These are phyloP conservation scores for Lipomyces sp. DNA, from an alignment of 805 yeast species.

Conservation along the genomic window DNA sequence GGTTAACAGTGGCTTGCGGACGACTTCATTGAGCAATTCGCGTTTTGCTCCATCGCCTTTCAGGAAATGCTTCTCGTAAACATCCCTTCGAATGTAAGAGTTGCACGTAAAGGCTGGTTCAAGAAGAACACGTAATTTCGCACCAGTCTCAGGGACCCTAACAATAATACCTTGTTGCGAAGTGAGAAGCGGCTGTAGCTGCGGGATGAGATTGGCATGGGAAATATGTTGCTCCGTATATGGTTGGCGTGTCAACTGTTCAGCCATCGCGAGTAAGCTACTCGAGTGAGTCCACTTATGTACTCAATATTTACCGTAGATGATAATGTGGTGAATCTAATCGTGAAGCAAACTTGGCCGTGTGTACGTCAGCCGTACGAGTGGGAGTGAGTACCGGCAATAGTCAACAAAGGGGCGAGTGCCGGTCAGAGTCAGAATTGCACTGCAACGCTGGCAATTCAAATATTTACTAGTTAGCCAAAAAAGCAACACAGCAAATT, in stretches of 20 bases:
- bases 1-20: not conserved
- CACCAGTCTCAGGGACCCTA: slow-evolving; percentile 12
- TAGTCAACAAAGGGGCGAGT: no score
- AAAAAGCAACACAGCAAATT: not conserved
- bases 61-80: slow-evolving; percentile 17
- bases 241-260: not conserved
- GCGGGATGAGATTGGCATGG: slow-evolving; percentile 27
- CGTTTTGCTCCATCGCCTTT: not conserved
- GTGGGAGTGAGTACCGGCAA: no score
- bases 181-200: slow-evolving; percentile 14
- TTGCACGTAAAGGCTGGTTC: slow-evolving; percentile 23
- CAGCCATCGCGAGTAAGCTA: not conserved
- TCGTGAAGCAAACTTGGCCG: no score
- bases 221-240: not conserved
- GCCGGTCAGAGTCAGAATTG: no score
- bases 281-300: not conserved
- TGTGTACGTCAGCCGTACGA: no score
- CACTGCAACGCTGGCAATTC: no score
- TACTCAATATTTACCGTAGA: not conserved
- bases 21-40: not conserved
- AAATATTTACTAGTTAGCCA: not conserved
- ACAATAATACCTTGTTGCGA: slow-evolving; percentile 18
- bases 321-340: not conserved
- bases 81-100: slow-evolving; percentile 15
- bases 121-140: slow-evolving; percentile 22